A percentile compares a stretch with the other conserved stretches of the same genome.
These are phyloP conservation scores for Harringtonia aguacate DNA, from an alignment of 2,329 filamentous ascomycete species.

Conservation along the genomic window DNA sequence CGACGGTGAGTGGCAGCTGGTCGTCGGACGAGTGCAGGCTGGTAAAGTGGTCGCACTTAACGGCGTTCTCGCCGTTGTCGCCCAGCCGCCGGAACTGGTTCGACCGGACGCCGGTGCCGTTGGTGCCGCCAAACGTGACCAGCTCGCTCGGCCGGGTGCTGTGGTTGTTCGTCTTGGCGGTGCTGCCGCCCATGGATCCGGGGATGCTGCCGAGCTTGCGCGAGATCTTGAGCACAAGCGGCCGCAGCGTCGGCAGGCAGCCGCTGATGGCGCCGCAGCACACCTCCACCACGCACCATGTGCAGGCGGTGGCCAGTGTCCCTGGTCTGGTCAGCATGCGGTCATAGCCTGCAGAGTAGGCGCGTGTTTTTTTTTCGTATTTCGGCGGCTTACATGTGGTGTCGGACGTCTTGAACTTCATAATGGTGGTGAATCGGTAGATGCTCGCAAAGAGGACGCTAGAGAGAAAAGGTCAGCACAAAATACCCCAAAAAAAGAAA, in stretches of 20 bases:
- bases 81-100: too few relatives aligned
- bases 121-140: background rate
- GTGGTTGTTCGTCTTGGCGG: background rate
- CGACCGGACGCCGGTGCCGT: too few relatives aligned
- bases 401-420: conserved; percentile 17
- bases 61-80: too few relatives aligned
- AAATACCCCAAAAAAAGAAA: background rate
- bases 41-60: too few relatives aligned
- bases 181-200: background rate
- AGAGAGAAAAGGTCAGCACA: background rate
- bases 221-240: conserved; percentile 11
- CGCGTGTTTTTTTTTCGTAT: too few relatives aligned
- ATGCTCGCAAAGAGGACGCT: conserved; percentile 18
- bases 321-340: conserved; percentile 8
- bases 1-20: too few relatives aligned
- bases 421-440: conserved; percentile 19
- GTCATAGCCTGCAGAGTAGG: background rate
- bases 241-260: conserved; percentile 31
- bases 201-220: conserved; percentile 7
- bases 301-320: conserved; percentile 17
- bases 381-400: conserved; percentile 14
- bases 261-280: conserved; percentile 27
- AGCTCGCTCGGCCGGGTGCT: background rate
- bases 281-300: conserved; percentile 23
- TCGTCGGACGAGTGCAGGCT: too few relatives aligned